phyloP scores from a whole-genome alignment of 2,329 filamentous ascomycete genomes.

The Didymella arachidicola region DNA sequence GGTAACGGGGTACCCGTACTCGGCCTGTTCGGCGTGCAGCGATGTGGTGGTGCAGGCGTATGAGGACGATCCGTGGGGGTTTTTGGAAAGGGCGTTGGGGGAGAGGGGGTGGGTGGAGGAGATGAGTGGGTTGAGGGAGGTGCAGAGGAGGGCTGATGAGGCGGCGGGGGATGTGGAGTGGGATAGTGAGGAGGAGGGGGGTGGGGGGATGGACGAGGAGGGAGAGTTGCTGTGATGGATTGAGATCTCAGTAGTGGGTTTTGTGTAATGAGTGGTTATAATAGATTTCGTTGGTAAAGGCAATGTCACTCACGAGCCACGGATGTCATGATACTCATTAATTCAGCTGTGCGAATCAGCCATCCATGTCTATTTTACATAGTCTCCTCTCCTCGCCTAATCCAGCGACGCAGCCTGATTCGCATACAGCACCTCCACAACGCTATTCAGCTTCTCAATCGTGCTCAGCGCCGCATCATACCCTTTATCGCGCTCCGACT shows the following conservation, averaged over 20 bases:
- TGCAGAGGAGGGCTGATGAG: constrained; percentile 61
- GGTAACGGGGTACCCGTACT: constrained; percentile 77
- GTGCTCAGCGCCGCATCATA: constrained; percentile 95
- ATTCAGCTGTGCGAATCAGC: constrained; percentile 28
- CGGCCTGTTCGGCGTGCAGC: constrained; percentile 83
- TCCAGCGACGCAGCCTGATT: constrained; percentile 97
- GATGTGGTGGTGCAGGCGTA: constrained; percentile 73
- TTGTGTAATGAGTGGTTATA: too few species aligned
- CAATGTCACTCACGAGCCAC: background rate
- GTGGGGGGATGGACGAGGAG: constrained; percentile 64
- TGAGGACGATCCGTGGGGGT: constrained; percentile 73
- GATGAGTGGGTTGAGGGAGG: constrained; percentile 75
- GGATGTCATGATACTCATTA: constrained; percentile 26
- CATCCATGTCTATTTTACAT: constrained; percentile 47
- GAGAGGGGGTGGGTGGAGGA: constrained; percentile 82
- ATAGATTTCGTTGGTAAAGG: too few species aligned
- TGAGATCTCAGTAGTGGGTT: too few species aligned
- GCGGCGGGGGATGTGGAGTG: constrained; percentile 64
- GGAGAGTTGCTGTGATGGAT: constrained; percentile 53
- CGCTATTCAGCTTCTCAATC: constrained; percentile 95
- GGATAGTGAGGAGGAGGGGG: constrained; percentile 55
- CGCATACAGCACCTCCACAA: constrained; percentile 96
- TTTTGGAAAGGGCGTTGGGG: constrained; percentile 75
- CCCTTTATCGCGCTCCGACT: constrained; percentile 88
- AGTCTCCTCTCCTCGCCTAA: constrained; percentile 57